Conservation (phyloP, 2,329 filamentous ascomycete genomes). For the Sporothrix curviconia region DNA sequence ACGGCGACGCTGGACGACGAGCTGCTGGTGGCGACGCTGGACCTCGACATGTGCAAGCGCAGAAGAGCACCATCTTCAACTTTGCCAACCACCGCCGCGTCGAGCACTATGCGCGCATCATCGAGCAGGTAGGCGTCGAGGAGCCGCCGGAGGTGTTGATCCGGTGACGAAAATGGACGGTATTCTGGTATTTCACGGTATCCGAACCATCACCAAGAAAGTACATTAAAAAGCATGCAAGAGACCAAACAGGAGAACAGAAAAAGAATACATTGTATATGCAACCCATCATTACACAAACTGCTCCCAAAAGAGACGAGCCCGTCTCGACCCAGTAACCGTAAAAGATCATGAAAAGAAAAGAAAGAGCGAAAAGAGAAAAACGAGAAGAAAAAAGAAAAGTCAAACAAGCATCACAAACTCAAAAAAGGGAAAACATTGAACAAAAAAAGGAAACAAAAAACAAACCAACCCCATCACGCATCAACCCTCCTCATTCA, state of each 20-base stretch:
- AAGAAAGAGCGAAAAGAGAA: not conserved
- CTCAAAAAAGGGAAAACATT: not conserved
- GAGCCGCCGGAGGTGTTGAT: conserved; percentile 19
- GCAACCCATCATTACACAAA: conserved; percentile 7
- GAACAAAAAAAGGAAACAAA: not conserved
- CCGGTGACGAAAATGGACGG: conserved; percentile 14
- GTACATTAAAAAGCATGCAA: not conserved
- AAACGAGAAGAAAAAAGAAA: not conserved
- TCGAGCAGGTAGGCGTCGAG: conserved; percentile 33
- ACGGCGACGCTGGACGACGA: conserved; percentile 42
- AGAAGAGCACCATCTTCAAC: conserved; percentile 43
- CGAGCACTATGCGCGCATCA: conserved; percentile 36
- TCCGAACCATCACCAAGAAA: not conserved
- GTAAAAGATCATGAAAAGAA: not conserved
- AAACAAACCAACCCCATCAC: not conserved
- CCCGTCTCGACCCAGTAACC: not conserved
- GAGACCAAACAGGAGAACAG: not conserved
- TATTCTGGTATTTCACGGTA: not conserved
- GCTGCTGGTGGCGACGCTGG: conserved; percentile 44
- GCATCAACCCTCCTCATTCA: not conserved
- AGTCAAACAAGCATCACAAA: not conserved
- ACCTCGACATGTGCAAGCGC: conserved; percentile 40
- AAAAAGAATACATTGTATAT: not conserved
- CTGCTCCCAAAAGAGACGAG: not conserved
- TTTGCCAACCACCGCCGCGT: conserved; percentile 37